Evolutionary conservation across 768 basidiomycete species (phyloP).

Genomic region (Leccinum longicurvipes): DNA sequence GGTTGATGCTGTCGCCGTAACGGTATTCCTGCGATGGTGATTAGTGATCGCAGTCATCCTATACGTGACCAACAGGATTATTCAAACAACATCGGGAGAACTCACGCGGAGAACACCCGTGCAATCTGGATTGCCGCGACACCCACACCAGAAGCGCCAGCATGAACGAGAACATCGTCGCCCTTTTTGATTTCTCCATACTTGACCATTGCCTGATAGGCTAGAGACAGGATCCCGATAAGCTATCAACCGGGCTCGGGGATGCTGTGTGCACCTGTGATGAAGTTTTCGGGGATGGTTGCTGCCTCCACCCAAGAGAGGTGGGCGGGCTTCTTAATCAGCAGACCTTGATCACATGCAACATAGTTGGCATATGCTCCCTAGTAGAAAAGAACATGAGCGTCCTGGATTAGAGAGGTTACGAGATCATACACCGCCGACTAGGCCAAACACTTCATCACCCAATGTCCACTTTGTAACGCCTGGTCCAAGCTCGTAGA

Average conservation of each 20-base stretch:
- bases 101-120: conserved; percentile 69
- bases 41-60: conserved; percentile 5
- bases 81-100: conserved; percentile 18
- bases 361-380: conserved; percentile 93
- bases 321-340: conserved; percentile 70
- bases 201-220: conserved; percentile 62
- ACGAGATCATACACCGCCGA: conserved; percentile 59
- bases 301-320: conserved; percentile 85
- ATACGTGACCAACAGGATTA: background rate
- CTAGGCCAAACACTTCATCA: conserved; percentile 77
- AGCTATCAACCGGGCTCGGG: conserved; percentile 4
- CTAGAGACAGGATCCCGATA: conserved; percentile 28
- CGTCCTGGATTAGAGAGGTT: background rate
- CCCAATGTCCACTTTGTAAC: conserved; percentile 55
- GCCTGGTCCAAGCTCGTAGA: conserved; percentile 51
- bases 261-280: conserved; percentile 60
- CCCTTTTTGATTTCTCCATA: conserved; percentile 66
- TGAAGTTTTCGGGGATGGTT: conserved; percentile 81
- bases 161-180: conserved; percentile 83
- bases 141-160: conserved; percentile 89
- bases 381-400: conserved; percentile 36
- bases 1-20: conserved; percentile 85
- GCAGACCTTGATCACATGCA: conserved; percentile 56
- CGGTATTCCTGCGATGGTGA: conserved; percentile 45
- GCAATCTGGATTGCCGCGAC: conserved; percentile 87